These are phyloP conservation scores for Calonectria fujianensis DNA, from an alignment of 2,329 filamentous ascomycete species.

Conservation along the genomic window DNA sequence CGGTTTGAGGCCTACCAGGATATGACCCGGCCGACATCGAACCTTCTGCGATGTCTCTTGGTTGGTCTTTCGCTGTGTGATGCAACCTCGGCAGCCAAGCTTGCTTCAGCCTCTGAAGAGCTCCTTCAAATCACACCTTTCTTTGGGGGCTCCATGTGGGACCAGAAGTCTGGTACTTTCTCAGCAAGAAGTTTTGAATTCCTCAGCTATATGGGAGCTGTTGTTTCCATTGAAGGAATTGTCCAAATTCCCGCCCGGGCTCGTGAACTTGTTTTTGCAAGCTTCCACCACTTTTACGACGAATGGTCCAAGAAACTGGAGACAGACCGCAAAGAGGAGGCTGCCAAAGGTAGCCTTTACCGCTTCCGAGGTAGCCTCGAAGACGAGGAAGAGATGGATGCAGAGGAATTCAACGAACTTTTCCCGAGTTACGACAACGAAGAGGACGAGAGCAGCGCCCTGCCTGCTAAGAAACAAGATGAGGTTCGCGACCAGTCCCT, in stretches of 20 bases:
- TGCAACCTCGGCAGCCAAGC: conserved; percentile 65
- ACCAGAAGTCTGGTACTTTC: conserved; percentile 46
- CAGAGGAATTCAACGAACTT: conserved; percentile 84
- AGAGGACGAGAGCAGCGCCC: conserved; percentile 59
- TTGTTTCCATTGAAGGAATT: conserved; percentile 69
- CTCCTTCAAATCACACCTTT: conserved; percentile 73
- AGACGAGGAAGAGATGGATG: conserved; percentile 83
- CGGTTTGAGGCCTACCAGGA: conserved; percentile 90
- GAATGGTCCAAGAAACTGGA: conserved; percentile 88
- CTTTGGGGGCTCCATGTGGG: conserved; percentile 67
- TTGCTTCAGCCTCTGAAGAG: conserved; percentile 57
- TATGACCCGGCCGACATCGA: conserved; percentile 84
- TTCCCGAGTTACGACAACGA: conserved; percentile 86
- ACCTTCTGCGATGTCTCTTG: conserved; percentile 86
- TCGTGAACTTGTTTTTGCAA: conserved; percentile 76
- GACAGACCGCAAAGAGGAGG: conserved; percentile 84
- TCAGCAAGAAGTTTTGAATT: conserved; percentile 65
- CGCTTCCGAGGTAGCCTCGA: conserved; percentile 86
- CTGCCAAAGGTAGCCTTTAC: conserved; percentile 85
- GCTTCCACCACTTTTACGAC: conserved; percentile 83
- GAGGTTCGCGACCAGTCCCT: conserved; percentile 75
- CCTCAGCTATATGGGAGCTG: conserved; percentile 58
- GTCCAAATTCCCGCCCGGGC: conserved; percentile 63
- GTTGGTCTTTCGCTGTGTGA: conserved; percentile 81
- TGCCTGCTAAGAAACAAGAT: conserved; percentile 58